Evolutionary conservation across 495 filamentous ascomycete genomes (phyloP), one percentile per base, ranked within the genome.

Genomic region (Lentithecium fluviatile): DNA sequence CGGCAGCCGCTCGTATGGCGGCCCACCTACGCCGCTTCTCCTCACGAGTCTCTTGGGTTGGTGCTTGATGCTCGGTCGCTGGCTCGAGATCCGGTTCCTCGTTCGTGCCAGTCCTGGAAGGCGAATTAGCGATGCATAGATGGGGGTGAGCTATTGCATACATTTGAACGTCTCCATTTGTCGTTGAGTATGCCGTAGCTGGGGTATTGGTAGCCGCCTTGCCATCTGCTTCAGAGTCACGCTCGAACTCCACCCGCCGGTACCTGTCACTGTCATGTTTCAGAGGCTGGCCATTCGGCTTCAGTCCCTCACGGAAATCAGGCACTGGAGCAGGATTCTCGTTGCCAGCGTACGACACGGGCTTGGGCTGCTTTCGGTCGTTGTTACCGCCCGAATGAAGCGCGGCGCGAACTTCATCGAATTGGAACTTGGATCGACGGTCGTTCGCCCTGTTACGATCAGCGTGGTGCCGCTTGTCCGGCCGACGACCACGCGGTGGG

Each of bases 1-100:
- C 83, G 68, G 91, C 86, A 72, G 88, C 94, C 25, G 91, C 89
- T 70, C 89, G 85, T 65, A 95, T 89, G 24, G 90, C 91, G 76
- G 96, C 91, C 62, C 94, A 86, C 45, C 87, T 83, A 64, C 87
- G 91, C 11, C 90, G 87, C 51, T 93, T 88, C 69, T 93, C 88
- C 85, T 65, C 91, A 79, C 52, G 85, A 81, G 54, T 85, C 87
- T 78, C 95, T 42, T 50, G 37, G 34, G 21, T 45, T 2, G 52
- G 46, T 11, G 38, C 46, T 32, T 52, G 11, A 17, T 64, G 47
- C 24, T 52, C 50, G 11, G 38, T 20, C 2, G 46, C 58, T 17
- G 17, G 23, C 2, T 21, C 15, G 13, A 29, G 37, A 15, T 54
- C 51, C 5, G 45, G 25, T 5, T 48, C 51, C 5, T 40, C 50